Evolutionary conservation across 805 yeast genomes (phyloP).

Genomic region (Yarrowia osloensis): DNA sequence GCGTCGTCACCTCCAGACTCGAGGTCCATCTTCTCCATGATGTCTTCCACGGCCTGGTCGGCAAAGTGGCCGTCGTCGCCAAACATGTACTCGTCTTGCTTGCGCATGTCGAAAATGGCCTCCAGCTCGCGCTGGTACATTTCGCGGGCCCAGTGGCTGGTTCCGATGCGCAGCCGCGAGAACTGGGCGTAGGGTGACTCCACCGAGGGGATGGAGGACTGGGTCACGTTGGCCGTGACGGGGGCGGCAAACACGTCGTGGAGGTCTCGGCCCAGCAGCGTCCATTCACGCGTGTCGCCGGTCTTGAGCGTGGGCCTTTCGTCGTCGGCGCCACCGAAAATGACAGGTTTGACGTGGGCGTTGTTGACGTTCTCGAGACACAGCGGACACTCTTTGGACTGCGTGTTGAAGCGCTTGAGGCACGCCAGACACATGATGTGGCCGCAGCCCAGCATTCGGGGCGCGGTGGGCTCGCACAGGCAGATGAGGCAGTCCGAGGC

Average conservation of each 20-base stretch:
- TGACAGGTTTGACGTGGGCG: constrained; percentile 68
- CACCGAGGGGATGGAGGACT: constrained; percentile 6
- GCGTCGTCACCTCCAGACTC: background rate
- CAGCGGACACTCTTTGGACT: constrained; percentile 72
- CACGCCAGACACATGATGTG: constrained; percentile 88
- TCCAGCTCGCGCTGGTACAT: constrained; percentile 63
- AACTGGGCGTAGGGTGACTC: constrained; percentile 42
- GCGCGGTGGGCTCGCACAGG: constrained; percentile 81
- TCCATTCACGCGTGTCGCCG: constrained; percentile 57
- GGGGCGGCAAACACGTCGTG: constrained; percentile 37
- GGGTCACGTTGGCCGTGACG: constrained; percentile 9
- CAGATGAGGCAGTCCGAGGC: constrained; percentile 88
- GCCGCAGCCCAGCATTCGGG: constrained; percentile 94
- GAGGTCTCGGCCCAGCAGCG: constrained; percentile 59
- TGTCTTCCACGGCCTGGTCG: constrained; percentile 56
- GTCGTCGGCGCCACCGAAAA: constrained; percentile 51
- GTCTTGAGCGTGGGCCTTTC: constrained; percentile 57
- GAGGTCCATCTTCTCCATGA: constrained; percentile 45
- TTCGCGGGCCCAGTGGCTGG: constrained; percentile 52
- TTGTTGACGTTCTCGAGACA: constrained; percentile 62
- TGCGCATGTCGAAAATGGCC: constrained; percentile 52
- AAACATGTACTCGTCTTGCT: constrained; percentile 60
- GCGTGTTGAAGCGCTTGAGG: constrained; percentile 65
- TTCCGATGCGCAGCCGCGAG: constrained; percentile 71
- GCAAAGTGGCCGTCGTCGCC: constrained; percentile 60